phyloP scores from a whole-genome alignment of 192 early-diverging fungal species.

The Coemansia sp. region DNA sequence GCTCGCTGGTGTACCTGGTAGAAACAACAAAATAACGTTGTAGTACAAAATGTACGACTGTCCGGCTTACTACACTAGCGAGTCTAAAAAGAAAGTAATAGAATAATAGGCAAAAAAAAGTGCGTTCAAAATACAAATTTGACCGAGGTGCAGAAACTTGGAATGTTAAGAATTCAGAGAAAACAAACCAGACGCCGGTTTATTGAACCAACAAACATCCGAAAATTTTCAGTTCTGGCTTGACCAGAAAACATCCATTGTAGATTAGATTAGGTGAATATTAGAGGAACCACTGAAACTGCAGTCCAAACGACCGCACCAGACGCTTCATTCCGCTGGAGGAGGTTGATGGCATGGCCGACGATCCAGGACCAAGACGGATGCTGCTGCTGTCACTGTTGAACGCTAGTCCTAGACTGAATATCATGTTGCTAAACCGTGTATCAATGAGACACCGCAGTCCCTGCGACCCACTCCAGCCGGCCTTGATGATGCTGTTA shows the following conservation, averaged over 20 bases:
- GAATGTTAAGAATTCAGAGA: too few species aligned
- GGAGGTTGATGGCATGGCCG: constrained; percentile 1
- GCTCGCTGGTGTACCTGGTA: neutral
- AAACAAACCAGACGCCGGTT: too few species aligned
- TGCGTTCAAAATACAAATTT: neutral
- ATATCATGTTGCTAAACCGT: constrained; percentile 43
- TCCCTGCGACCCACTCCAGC: constrained; percentile 52
- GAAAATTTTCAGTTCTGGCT: too few species aligned
- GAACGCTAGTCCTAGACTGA: constrained; percentile 40
- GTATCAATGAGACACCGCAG: constrained; percentile 37
- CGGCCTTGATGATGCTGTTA: constrained; percentile 56
- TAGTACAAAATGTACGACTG: neutral
- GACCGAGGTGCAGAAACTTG: too few species aligned
- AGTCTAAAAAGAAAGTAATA: neutral
- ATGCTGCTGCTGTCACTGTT: constrained; percentile 2
- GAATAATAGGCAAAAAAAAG: neutral
- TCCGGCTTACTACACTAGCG: neutral
- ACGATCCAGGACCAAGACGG: neutral
- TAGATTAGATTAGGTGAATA: too few species aligned
- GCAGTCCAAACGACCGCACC: constrained; percentile 45
- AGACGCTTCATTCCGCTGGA: constrained; percentile 17
- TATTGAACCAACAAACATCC: too few species aligned
- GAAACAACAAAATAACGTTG: neutral
- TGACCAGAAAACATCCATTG: too few species aligned
- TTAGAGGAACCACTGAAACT: constrained; percentile 48